These are phyloP conservation scores for Penicillium robsamsonii DNA, from an alignment of 495 filamentous ascomycete species.

Conservation along the genomic window DNA sequence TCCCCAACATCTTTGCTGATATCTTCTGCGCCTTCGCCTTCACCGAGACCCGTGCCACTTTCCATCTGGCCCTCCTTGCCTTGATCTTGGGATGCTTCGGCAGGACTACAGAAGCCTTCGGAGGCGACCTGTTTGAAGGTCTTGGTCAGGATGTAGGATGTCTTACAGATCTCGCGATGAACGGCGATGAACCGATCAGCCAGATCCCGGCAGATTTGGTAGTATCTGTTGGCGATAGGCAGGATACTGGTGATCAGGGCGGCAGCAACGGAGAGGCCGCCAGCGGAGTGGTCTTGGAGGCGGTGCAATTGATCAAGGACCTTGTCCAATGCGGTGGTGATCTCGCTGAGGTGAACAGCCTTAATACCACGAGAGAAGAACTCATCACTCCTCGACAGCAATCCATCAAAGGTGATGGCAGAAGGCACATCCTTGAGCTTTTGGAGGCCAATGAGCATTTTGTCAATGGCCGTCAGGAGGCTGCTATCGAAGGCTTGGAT, in stretches of 20 bases:
- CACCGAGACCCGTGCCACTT: constrained; percentile 92
- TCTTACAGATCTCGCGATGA: constrained; percentile 67
- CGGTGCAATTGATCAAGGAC: constrained; percentile 49
- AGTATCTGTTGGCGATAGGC: constrained; percentile 76
- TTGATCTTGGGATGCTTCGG: constrained; percentile 67
- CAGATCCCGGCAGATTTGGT: constrained; percentile 52
- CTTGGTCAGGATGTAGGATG: constrained; percentile 69
- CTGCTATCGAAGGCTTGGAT: constrained; percentile 51
- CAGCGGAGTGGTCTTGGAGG: constrained; percentile 44
- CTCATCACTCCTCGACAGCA: constrained; percentile 60
- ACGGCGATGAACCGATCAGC: constrained; percentile 53
- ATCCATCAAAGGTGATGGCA: constrained; percentile 58
- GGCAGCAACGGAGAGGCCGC: constrained; percentile 46
- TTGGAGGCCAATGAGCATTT: constrained; percentile 72
- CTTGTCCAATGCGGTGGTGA: constrained; percentile 51
- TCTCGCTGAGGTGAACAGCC: constrained; percentile 54
- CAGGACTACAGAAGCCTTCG: constrained; percentile 88
- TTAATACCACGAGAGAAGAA: constrained; percentile 55
- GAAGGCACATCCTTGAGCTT: constrained; percentile 60
- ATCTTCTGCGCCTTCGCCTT: constrained; percentile 91
- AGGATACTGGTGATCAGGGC: constrained; percentile 64
- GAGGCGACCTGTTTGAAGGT: constrained; percentile 71
- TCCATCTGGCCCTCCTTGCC: constrained; percentile 75
- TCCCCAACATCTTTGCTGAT: constrained; percentile 94
- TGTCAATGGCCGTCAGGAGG: constrained; percentile 59